Base-by-base conservation (phyloP, 169 alveolate species). In the Cryptosporidium tyzzeri region DNA sequence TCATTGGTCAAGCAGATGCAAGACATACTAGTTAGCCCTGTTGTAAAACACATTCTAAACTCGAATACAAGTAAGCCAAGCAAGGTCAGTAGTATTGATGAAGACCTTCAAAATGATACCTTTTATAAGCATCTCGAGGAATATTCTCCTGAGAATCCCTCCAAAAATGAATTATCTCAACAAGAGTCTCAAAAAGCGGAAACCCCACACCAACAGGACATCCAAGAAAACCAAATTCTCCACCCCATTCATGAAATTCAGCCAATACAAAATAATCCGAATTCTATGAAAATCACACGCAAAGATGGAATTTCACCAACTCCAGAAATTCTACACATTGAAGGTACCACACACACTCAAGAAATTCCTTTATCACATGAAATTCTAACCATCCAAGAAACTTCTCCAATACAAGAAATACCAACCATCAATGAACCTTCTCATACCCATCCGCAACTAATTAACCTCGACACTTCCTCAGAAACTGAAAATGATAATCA, bases 1-100 rank as follows among this genome's bases (percentile, higher is more conserved):
- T 23, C 33, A 12, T 41, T 80, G 31, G 75, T 80, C 4, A 80
- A 44, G 35, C 71, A 41, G 44, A 80, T 80, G 89, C 89, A 80
- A n/a, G 69, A 80, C 10, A 41, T 44, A 7, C 67, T 80, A 18
- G 26, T 80, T 14, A 62, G 75, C 26, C 71, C 80, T 14, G 55
- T 44, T 48, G 75, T 80, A 16, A 58, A 44, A 31, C 61, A 62
- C 21, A 80, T 80, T 21, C 69, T 80, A 29, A 61, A 80, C 55
- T n/a, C 71, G 2, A 23, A 33, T 2, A 29, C 33, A 23, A 12
- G 23, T 0, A 45, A 41, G n/a, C 26, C 18, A 31, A 39, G 29
- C 65, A 70, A 70, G 23, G 35, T 70, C 67, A 39, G 35, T 29
- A 31, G 26, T 2, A 70, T 41, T 9, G 84, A 44, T 29, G 33